These are phyloP conservation scores for Plasmodium blacklocki DNA, from an alignment of 169 alveolate species.

Conservation along the genomic window DNA sequence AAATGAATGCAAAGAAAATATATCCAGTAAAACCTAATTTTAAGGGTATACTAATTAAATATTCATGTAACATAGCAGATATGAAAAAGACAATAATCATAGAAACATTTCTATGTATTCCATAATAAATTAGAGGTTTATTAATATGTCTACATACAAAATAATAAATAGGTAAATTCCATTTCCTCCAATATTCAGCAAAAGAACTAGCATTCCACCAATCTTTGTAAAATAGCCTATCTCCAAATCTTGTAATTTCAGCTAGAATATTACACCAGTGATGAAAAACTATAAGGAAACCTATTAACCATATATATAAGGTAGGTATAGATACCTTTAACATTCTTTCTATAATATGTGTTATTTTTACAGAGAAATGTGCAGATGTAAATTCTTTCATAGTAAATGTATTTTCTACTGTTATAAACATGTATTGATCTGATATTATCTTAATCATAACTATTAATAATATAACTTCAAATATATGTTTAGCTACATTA, in stretches of 20 bases:
- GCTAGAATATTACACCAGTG: conserved; percentile 94
- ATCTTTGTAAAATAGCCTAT: conserved; percentile 94
- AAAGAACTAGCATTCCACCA: conserved; percentile 96
- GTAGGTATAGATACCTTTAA: conserved; percentile 92
- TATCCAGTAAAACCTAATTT: conserved; percentile 94
- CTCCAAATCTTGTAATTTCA: conserved; percentile 95
- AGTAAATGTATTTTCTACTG: conserved; percentile 90
- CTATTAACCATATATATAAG: conserved; percentile 93
- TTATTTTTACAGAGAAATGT: conserved; percentile 70
- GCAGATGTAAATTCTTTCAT: conserved; percentile 88
- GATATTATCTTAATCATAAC: conserved; percentile 86
- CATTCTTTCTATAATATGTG: conserved; percentile 83
- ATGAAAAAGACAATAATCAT: conserved; percentile 87
- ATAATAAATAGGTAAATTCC: conserved; percentile 96
- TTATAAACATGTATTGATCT: conserved; percentile 91
- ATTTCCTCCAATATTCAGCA: conserved; percentile 94
- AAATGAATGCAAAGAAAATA: conserved; percentile 84
- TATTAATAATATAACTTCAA: conserved; percentile 80
- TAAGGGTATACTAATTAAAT: conserved; percentile 91
- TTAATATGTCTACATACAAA: conserved; percentile 94
- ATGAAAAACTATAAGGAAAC: conserved; percentile 93
- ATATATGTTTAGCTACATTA: conserved; percentile 80
- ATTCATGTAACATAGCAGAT: conserved; percentile 93
- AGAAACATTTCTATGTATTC: conserved; percentile 85
- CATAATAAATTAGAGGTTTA: conserved; percentile 92